Evolutionary conservation across 345 rosid species (phyloP).

Genomic region (Crucihimalaya himalaica): DNA sequence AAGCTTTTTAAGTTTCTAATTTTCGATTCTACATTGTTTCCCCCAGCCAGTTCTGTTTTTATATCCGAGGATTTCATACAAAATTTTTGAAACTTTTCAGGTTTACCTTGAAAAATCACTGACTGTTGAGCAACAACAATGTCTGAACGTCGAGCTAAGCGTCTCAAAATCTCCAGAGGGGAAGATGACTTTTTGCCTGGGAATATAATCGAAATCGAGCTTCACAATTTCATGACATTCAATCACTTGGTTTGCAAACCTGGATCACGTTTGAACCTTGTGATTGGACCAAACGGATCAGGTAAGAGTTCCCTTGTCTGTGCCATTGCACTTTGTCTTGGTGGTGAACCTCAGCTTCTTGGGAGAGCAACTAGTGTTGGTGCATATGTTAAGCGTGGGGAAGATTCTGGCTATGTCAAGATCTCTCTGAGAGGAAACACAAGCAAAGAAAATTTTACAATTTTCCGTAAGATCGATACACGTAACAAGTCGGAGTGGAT

Average conservation of each 20-base stretch:
- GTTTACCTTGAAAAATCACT: background rate
- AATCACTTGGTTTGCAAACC: constrained; percentile 79
- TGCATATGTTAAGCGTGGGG: constrained; percentile 93
- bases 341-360: constrained; percentile 96
- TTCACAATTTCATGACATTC: constrained; percentile 87
- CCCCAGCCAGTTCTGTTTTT: background rate
- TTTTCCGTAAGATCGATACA: constrained; percentile 75
- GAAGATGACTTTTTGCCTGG: constrained; percentile 90
- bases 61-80: background rate
- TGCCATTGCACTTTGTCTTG: constrained; percentile 92
- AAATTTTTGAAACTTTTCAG: background rate
- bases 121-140: constrained; percentile 19
- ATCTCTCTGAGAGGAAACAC: constrained; percentile 72
- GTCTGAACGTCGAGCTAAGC: constrained; percentile 58
- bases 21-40: background rate
- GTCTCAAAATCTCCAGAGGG: constrained; percentile 68
- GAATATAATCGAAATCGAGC: constrained; percentile 82
- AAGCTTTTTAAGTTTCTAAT: background rate
- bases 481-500: constrained; percentile 92
- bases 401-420: constrained; percentile 70
- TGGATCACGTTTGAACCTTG: constrained; percentile 81
- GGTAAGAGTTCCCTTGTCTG: constrained; percentile 98
- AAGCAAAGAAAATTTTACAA: constrained; percentile 50
- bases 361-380: constrained; percentile 88
- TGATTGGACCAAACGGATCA: constrained; percentile 95